phyloP scores from a whole-genome alignment of 1,284 basidiomycete species.

The Ustilago xerochloae region DNA sequence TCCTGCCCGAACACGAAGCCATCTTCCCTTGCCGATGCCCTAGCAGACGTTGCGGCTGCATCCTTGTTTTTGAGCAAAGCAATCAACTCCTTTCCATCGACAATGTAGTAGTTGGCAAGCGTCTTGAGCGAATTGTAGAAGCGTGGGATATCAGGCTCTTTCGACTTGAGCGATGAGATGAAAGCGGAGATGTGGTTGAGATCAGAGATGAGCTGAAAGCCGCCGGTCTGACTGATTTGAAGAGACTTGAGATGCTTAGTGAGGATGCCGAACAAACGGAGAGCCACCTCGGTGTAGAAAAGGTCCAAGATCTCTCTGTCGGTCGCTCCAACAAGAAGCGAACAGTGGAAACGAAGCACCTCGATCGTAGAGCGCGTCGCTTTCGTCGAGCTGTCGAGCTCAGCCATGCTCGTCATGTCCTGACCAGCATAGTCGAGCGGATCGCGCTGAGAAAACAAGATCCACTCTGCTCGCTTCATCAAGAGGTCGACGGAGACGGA shows the following conservation, averaged over 20 bases:
- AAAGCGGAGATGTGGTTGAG: constrained; percentile 92
- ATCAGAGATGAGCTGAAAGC: constrained; percentile 95
- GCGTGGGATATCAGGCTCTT: constrained; percentile 76
- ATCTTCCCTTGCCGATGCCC: constrained; percentile 10
- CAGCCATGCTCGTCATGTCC: constrained; percentile 10
- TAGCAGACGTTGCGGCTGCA: constrained; percentile 1
- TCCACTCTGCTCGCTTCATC: constrained; percentile 97
- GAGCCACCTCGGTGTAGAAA: constrained; percentile 95
- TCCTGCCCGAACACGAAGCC: constrained; percentile 74
- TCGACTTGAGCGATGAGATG: constrained; percentile 71
- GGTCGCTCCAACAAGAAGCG: constrained; percentile 88
- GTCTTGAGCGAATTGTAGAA: constrained; percentile 95
- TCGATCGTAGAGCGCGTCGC: constrained; percentile 87
- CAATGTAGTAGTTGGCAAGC: constrained; percentile 90
- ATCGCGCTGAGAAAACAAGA: constrained; percentile 83
- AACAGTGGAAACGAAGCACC: constrained; percentile 88
- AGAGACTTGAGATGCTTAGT: constrained; percentile 97
- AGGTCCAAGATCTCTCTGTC: constrained; percentile 96
- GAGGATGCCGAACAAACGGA: constrained; percentile 86
- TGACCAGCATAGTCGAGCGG: constrained; percentile 78
- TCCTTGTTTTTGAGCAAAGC: constrained; percentile 25
- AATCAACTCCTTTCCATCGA: constrained; percentile 79
- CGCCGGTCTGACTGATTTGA: constrained; percentile 91
- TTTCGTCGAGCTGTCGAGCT: constrained; percentile 76
- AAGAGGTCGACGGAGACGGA: constrained; percentile 94